These are phyloP conservation scores for Kluyveromyces wickerhamii DNA, from an alignment of 805 yeast genomes.

Conservation along the genomic window DNA sequence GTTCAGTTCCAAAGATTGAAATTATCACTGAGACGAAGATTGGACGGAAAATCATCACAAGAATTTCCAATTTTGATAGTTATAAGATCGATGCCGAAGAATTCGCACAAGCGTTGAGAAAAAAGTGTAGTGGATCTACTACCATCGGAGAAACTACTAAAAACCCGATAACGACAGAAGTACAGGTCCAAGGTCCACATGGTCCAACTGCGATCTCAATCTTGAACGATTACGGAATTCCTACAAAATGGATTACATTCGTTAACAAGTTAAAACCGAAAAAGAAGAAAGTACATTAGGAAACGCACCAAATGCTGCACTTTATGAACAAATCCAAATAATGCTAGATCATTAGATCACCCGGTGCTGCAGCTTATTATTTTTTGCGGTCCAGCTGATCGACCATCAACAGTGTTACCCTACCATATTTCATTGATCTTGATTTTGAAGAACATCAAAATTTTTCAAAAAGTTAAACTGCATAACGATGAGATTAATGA, in stretches of 20 bases:
- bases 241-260: conserved; percentile 54
- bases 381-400: too few species aligned
- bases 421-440: too few species aligned
- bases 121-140: conserved; percentile 83
- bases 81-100: conserved; percentile 57
- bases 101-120: conserved; percentile 60
- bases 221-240: conserved; percentile 55
- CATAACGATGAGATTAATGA: too few species aligned
- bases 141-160: conserved; percentile 53
- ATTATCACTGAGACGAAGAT: conserved; percentile 67
- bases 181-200: conserved; percentile 90
- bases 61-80: conserved; percentile 58
- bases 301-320: too few species aligned
- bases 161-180: conserved; percentile 52
- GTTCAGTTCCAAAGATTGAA: conserved; percentile 57
- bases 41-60: conserved; percentile 75
- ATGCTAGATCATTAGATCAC: too few species aligned
- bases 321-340: too few species aligned
- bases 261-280: conserved; percentile 54
- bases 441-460: too few species aligned
- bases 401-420: too few species aligned
- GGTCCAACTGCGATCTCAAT: conserved; percentile 51
- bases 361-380: too few species aligned
- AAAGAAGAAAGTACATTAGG: conserved; percentile 37
- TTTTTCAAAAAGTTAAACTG: too few species aligned